Percentiles rank a stretch among this genome's conserved stretches.
phyloP scores from a whole-genome alignment of 371 early-diverging fungal genomes.

The Rhizopus stolonifer region DNA sequence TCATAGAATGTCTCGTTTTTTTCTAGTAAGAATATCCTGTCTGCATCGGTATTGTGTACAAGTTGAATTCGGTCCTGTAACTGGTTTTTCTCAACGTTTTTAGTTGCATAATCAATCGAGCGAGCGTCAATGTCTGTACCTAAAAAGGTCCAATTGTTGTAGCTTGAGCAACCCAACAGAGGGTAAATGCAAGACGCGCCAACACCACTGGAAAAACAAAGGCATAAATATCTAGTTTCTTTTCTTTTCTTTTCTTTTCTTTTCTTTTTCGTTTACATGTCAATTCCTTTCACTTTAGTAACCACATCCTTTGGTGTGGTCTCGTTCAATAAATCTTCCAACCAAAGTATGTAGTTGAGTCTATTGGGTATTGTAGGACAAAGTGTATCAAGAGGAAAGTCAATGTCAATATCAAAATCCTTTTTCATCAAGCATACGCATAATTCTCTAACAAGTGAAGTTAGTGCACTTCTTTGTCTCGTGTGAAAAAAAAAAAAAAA shows the following conservation, averaged over 20 bases:
- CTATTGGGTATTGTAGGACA: conserved; percentile 67
- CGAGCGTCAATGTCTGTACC: conserved; percentile 62
- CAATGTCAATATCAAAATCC: conserved; percentile 55
- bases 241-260: neutral
- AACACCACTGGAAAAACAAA: conserved; percentile 58
- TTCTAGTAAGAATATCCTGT: conserved; percentile 28
- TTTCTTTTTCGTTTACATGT: conserved; percentile 63
- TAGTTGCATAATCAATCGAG: conserved; percentile 51
- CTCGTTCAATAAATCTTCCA: conserved; percentile 58
- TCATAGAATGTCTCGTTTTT: conserved; percentile 27
- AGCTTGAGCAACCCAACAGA: conserved; percentile 54
- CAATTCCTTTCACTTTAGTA: conserved; percentile 47
- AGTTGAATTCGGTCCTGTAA: conserved; percentile 47
- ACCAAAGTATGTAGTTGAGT: conserved; percentile 67
- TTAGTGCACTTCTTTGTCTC: no score
- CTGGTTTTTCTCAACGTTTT: conserved; percentile 56
- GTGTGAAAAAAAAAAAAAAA: neutral
- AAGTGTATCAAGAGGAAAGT: conserved; percentile 64
- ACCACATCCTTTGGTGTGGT: conserved; percentile 4
- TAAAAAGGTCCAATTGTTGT: conserved; percentile 53
- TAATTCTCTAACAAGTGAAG: conserved; percentile 31
- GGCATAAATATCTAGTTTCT: neutral
- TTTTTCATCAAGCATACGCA: conserved; percentile 58
- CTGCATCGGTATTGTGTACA: conserved; percentile 29
- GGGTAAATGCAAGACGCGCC: conserved; percentile 81